Percentiles rank a stretch among this genome's conserved stretches.
phyloP scores from a whole-genome alignment of 2,329 filamentous ascomycete genomes.

The Colletotrichum tofieldiae region DNA sequence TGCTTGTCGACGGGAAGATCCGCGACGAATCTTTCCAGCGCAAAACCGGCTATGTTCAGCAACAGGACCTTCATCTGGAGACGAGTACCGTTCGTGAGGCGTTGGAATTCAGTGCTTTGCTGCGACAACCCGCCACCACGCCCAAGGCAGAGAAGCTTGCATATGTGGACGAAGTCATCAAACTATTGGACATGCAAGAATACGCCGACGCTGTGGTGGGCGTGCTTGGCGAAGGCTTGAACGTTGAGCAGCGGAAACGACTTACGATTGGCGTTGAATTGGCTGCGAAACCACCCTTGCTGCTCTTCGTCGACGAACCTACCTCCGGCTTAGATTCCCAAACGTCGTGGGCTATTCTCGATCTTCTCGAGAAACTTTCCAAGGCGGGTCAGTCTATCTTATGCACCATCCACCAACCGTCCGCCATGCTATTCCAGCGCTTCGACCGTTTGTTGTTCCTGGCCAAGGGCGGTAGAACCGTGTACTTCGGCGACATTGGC shows the following conservation, averaged over 20 bases:
- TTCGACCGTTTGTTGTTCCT: slow-evolving; percentile 45
- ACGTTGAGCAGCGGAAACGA: slow-evolving; percentile 66
- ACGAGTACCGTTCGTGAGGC: slow-evolving; percentile 71
- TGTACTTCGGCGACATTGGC: slow-evolving; percentile 70
- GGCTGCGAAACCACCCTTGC: slow-evolving; percentile 79
- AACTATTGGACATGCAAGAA: slow-evolving; percentile 64
- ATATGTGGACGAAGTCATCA: slow-evolving; percentile 51
- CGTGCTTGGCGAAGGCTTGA: slow-evolving; percentile 72
- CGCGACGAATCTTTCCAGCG: slow-evolving; percentile 77
- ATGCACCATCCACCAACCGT: slow-evolving; percentile 46
- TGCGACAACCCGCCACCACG: slow-evolving; percentile 75
- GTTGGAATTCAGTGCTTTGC: slow-evolving; percentile 75
- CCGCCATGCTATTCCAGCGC: slow-evolving; percentile 43
- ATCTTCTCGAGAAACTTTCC: slow-evolving; percentile 77
- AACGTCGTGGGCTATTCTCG: slow-evolving; percentile 82
- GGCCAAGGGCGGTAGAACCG: slow-evolving; percentile 54
- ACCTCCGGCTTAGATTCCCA: slow-evolving; percentile 84
- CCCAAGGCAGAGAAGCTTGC: slow-evolving; percentile 51
- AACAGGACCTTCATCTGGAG: slow-evolving; percentile 65
- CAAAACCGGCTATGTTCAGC: slow-evolving; percentile 79
- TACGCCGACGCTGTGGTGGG: slow-evolving; percentile 81
- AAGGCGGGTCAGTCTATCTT: slow-evolving; percentile 63
- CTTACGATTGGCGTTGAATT: slow-evolving; percentile 85
- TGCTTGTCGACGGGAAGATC: slow-evolving; percentile 77
- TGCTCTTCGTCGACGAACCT: slow-evolving; percentile 84